Base-by-base conservation (phyloP, 768 basidiomycete species). In the Amanita polypyramis region DNA sequence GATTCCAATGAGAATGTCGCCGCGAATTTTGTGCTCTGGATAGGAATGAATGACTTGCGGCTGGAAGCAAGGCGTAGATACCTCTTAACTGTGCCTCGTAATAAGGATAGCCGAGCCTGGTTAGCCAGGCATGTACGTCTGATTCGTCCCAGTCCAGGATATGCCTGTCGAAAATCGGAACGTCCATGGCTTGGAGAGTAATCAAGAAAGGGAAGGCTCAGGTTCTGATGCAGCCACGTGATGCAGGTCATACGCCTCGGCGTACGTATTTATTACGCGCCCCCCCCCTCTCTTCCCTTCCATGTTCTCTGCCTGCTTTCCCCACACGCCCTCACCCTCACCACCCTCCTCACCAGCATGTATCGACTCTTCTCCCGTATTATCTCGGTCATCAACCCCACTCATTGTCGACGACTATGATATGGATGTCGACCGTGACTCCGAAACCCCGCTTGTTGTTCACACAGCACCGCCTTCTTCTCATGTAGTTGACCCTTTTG, bases 1-100 rank as follows among this genome's bases (percentile, higher is more conserved):
- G 41, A 97, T 74, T 56, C 86, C 69, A 53, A 85, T 80, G 5
- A 99, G 75, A 1, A 90, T 80, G 53, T 97, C 93, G 47, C 96
- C 96, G 14, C 85, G 84, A 54, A 99, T 89, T 53, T 79, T 85
- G 63, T 99, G 87, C 61, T 93, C 95, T 95, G 60, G 35, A 39
- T 7, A 34, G 41, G 47, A 42, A 40, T 25, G 23, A 37, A 19
- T 37, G 20, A 33, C 33, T 27, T 35, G 25, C 32, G 7, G 12
- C 15, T 30, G 38, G 30, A 54, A 35, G 45, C 54, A 46, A 55
- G 57, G 14, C 17, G 44, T 49, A 64, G 69, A 48, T 52, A 89
- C 91, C 88, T 73, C 76, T 75, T 56, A 97, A 77, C 66, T 87
- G 80, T 34, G 66, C 65, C 62, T 91, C 84, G 62, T 96, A 96